Base-by-base conservation (phyloP, 192 early-diverging fungal species). In the Podochytrium sp. region DNA sequence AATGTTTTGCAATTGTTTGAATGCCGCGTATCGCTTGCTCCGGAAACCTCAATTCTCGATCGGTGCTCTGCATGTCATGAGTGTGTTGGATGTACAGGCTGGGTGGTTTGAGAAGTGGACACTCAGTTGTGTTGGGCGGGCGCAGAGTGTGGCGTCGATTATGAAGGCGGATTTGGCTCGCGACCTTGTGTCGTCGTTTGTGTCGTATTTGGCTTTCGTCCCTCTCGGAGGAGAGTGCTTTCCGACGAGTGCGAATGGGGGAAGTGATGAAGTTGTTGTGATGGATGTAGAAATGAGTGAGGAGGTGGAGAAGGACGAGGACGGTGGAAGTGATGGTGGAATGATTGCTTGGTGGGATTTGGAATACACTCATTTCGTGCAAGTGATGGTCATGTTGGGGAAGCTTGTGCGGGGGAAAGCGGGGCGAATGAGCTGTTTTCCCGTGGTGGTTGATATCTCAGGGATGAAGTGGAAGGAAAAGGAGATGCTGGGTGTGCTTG, bases 81-180 rank as follows among this genome's bases (percentile, higher is more conserved):
- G 72, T 30, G 56, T 87, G 3, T 57, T 84, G 14, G 85, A 87
- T 76, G 68, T 80, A 14, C 32, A 52, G 6, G 71, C 75, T 27
- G 33, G 14, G 16, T 87, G 85, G 85, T 83, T 85, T 40, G 79
- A 87, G 43, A 87, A 85, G 51, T 87, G 85, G 85, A 85, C 78
- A 74, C 49, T 85, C 3, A 76, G 76, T 34, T 43, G 76, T 29
- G 58, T 83, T 43, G 85, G 85, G 7, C 32, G 81, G 39, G 47
- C 70, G 2, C 81, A 84, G 7, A 65, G 79, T 27, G 68, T 80
- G 1, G 33, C 59, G 4, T 29, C 76, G 20, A 49, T 87, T n/a
- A 30, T 57, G 33, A 59, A 75, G 27, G 35, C 40, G 4, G 80
- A 75, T n/a, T n/a, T 81, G n/a, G 51, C 77, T 0, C 18, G 25